Base-by-base conservation (phyloP, 345 rosid species). In the Corchorus olitorius region DNA sequence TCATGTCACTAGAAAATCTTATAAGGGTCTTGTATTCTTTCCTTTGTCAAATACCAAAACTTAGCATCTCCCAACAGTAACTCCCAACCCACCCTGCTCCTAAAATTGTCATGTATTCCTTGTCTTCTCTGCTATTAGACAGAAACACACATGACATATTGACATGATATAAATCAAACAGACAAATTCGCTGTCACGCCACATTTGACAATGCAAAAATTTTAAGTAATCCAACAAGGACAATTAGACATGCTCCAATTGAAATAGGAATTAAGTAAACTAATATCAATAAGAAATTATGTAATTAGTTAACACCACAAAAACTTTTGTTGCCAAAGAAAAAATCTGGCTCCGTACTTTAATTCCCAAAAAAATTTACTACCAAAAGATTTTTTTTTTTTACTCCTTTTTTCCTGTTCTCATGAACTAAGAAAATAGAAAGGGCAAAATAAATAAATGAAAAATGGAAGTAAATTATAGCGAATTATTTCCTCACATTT, bases 401-500 rank as follows among this genome's bases (percentile, higher is more conserved):
- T 39, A n/a, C 33, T 46, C 1, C 11, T 22, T 68, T 65, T 61
- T 49, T 54, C 56, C 72, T 43, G 59, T 74, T 75, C 73, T 59
- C 60, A 61, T 50, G 75, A 79, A 76, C 73, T 39, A 75, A 65
- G 53, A 73, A 72, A 73, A 37, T 9, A 52, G n/a, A 20, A 20
- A 58, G 35, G 39, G 60, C 56, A 33, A 22, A 54, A 14, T 14
- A n/a, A 37, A n/a, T 74, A 22, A 55, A 72, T 16, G 22, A 55
- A 54, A 54, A 55, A 1, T 74, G 17, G 61, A 39, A 58, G 4
- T 5, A 35, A 63, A 55, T 78, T 43, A 33, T 7, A 8, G 1
- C 9, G 43, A 72, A 72, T 33, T 4, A 16, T 12, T 6, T 65
- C 56, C 94, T 91, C 80, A 96, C 99, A 84, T 89, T 91, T 86